phyloP scores from a whole-genome alignment of 495 filamentous ascomycete species.

The Penicillium paxilli region DNA sequence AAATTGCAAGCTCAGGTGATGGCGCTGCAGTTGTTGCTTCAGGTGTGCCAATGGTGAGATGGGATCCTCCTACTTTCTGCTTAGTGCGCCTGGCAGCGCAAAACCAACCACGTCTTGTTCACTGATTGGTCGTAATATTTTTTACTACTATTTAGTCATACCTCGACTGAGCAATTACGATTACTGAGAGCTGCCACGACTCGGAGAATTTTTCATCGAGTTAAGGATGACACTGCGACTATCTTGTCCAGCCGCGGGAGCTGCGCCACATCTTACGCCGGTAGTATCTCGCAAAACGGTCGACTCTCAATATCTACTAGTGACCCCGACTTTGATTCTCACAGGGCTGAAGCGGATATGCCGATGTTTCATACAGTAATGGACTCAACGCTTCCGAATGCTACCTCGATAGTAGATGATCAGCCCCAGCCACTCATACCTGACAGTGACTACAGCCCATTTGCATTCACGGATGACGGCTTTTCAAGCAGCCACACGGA shows the following conservation, averaged over 20 bases:
- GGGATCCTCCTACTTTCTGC: background rate
- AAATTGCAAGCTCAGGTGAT: constrained; percentile 39
- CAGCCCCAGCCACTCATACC: background rate
- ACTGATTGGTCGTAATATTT: background rate
- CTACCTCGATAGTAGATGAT: background rate
- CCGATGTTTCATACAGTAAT: background rate
- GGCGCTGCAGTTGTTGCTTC: constrained; percentile 45
- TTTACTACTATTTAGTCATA: too few species aligned
- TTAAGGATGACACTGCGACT: constrained; percentile 41
- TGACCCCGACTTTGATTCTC: background rate
- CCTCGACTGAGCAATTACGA: constrained; percentile 33
- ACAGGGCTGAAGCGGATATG: background rate
- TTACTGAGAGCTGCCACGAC: constrained; percentile 36
- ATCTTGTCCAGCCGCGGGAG: constrained; percentile 30
- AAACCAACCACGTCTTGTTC: background rate
- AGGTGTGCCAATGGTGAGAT: constrained; percentile 46
- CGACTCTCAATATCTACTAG: background rate
- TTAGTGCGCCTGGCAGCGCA: background rate
- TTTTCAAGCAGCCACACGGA: background rate
- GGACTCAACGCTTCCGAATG: background rate
- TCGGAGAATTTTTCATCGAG: constrained; percentile 39
- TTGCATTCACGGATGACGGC: background rate
- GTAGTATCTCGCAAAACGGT: constrained; percentile 28
- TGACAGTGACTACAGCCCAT: background rate
- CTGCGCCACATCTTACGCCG: constrained; percentile 24